Evolutionary conservation across 2,329 filamentous ascomycete genomes (phyloP).

Genomic region (Coniochaeta sp.): DNA sequence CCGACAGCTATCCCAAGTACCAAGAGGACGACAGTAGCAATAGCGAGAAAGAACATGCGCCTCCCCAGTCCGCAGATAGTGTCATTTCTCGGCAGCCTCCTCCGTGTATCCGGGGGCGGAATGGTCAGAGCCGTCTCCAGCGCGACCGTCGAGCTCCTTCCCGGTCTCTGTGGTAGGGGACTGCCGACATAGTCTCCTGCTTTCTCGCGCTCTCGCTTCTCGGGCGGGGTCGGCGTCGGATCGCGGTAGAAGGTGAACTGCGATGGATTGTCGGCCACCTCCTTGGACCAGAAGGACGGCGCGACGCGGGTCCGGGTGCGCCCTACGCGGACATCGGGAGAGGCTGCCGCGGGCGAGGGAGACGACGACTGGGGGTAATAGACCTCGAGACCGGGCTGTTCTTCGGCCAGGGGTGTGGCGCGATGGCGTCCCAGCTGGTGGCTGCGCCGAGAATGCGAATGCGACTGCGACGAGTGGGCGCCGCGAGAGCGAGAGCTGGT

Average conservation of each 20-base stretch:
- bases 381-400: constrained; percentile 7
- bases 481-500: background rate
- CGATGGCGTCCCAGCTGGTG: background rate
- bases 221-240: constrained; percentile 25
- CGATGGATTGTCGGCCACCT: constrained; percentile 14
- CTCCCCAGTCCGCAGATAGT: constrained; percentile 20
- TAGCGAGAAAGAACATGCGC: constrained; percentile 27
- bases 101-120: constrained; percentile 7
- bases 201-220: constrained; percentile 11
- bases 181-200: constrained; percentile 9
- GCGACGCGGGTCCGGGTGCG: constrained; percentile 6
- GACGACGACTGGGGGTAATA: background rate
- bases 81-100: background rate
- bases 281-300: constrained; percentile 16
- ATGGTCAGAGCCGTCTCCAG: constrained; percentile 7
- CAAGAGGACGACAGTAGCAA: constrained; percentile 20
- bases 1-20: constrained; percentile 24
- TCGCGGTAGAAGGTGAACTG: constrained; percentile 33
- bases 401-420: constrained; percentile 8
- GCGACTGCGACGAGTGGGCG: background rate
- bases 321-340: constrained; percentile 1
- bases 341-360: too few relatives aligned
- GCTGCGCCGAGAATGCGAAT: background rate
- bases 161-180: constrained; percentile 5
- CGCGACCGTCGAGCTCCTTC: constrained; percentile 3